These are phyloP conservation scores for Rutstroemia sydowiana DNA, from an alignment of 2,329 filamentous ascomycete genomes.

Conservation along the genomic window DNA sequence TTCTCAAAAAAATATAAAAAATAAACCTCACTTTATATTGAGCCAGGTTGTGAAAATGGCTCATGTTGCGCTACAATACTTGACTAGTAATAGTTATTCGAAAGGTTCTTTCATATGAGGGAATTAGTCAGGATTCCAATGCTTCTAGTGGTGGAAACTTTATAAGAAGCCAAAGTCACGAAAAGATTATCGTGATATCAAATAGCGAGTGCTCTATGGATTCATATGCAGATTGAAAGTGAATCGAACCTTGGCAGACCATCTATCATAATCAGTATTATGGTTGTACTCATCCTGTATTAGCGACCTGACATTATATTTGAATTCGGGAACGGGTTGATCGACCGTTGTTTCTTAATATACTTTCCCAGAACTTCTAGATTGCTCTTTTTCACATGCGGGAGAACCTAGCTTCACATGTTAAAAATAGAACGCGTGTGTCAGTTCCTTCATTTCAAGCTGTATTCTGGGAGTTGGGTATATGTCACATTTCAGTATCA, in stretches of 20 bases:
- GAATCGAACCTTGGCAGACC: neutral
- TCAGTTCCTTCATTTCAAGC: neutral
- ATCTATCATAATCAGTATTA: neutral
- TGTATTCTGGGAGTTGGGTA: neutral
- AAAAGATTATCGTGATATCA: slow-evolving; percentile 3
- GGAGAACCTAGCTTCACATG: slow-evolving; percentile 3
- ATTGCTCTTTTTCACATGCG: neutral
- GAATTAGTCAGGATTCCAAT: neutral
- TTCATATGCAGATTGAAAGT: slow-evolving; percentile 1
- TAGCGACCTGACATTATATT: neutral
- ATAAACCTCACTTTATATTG: neutral
- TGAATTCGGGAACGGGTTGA: neutral
- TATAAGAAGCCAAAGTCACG: neutral
- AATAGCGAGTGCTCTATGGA: slow-evolving; percentile 2
- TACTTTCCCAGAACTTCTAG: neutral
- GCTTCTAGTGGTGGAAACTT: neutral
- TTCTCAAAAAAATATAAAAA: too few species aligned
- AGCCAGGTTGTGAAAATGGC: slow-evolving; percentile 2
- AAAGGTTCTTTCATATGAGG: neutral
- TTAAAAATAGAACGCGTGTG: neutral
- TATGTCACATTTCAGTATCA: neutral
- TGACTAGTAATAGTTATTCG: neutral
- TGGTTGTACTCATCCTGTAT: slow-evolving; percentile 1
- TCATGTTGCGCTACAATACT: slow-evolving; percentile 1
- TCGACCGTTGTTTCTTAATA: neutral